A percentile compares a stretch with the other conserved stretches of the same genome.
Conservation (phyloP, 1,284 basidiomycete species). For the Waitea zeae region DNA sequence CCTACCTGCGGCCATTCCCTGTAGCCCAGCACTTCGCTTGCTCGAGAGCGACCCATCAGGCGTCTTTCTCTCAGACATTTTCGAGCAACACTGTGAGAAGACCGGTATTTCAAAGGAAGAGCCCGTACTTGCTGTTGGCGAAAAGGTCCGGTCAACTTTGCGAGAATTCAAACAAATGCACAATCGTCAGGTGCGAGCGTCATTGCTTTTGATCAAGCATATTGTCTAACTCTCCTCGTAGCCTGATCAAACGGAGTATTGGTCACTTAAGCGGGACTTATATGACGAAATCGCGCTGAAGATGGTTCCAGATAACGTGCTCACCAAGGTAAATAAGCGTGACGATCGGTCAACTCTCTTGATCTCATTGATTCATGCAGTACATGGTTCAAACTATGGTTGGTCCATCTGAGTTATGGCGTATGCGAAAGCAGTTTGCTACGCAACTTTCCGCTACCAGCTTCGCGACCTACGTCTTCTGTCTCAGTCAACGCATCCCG, state of each 20-base stretch:
- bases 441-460: constrained; percentile 76
- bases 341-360: constrained; percentile 2
- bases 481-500: constrained; percentile 73
- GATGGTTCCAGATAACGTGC: constrained; percentile 80
- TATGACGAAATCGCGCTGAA: constrained; percentile 84
- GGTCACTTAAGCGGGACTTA: constrained; percentile 73
- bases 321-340: constrained; percentile 63
- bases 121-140: constrained; percentile 68
- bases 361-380: constrained; percentile 19
- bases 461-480: constrained; percentile 89
- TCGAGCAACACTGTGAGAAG: constrained; percentile 77
- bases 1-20: constrained; percentile 75
- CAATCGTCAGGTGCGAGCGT: constrained; percentile 8
- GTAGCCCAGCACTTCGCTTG: constrained; percentile 73
- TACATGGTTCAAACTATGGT: constrained; percentile 85
- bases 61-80: constrained; percentile 85
- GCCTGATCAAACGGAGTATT: constrained; percentile 52
- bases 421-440: constrained; percentile 95
- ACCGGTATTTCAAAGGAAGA: constrained; percentile 77
- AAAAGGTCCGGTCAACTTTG: constrained; percentile 63
- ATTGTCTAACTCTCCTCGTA: too few relatives aligned
- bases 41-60: constrained; percentile 89
- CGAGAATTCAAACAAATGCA: constrained; percentile 36
- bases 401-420: constrained; percentile 80
- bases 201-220: neutral